These are phyloP conservation scores for Aspergillus steynii DNA, from an alignment of 495 filamentous ascomycete genomes.

Conservation along the genomic window DNA sequence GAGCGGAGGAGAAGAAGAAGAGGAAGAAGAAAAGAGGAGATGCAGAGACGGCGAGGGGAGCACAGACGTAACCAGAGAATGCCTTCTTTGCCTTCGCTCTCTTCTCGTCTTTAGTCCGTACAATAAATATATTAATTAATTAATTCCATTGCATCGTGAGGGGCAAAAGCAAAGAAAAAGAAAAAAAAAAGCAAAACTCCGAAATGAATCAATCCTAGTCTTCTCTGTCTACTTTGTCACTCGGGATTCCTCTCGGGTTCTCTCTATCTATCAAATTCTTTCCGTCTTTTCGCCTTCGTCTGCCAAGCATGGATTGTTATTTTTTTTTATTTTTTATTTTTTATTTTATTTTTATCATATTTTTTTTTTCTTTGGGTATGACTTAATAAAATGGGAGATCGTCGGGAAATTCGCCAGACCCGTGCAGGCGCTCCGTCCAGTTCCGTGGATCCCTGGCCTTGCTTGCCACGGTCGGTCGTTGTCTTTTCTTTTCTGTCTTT, in stretches of 20 bases:
- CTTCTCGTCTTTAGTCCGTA: background rate
- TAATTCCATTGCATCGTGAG: background rate
- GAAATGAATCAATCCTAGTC: background rate
- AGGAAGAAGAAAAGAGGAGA: conserved; percentile 6
- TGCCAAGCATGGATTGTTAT: conserved; percentile 1
- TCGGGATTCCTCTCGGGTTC: background rate
- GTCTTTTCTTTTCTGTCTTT: background rate
- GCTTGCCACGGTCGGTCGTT: conserved; percentile 8
- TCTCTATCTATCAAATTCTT: conserved; percentile 5
- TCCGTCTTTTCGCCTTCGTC: conserved; percentile 3
- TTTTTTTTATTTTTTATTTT: conserved; percentile 7
- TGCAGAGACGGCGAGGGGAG: conserved; percentile 5
- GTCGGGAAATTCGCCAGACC: conserved; percentile 7
- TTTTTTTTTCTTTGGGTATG: background rate
- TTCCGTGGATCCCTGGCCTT: conserved; percentile 6
- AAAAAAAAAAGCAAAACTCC: conserved; percentile 8
- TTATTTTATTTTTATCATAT: background rate
- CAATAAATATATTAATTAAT: background rate
- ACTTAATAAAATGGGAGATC: conserved; percentile 5
- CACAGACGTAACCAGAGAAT: conserved; percentile 1
- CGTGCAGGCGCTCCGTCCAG: conserved; percentile 1
- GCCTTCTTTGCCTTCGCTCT: background rate
- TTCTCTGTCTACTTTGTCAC: background rate
- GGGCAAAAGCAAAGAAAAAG: background rate
- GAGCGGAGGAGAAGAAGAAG: background rate